Base-by-base conservation (phyloP, 208 protist genomes). In the Trypanosoma platydactyli region DNA sequence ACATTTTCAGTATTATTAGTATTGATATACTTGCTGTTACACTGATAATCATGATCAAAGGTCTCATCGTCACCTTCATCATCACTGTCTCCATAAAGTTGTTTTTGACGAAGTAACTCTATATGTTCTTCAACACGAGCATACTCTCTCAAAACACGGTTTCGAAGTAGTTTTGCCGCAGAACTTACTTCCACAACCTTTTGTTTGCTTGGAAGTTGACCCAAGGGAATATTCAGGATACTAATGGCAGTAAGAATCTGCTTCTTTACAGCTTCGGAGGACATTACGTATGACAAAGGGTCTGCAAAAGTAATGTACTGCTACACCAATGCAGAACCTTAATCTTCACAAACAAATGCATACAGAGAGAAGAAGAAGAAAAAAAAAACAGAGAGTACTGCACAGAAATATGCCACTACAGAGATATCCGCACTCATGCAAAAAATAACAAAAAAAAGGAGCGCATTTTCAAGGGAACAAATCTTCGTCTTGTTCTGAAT, bases 121-220 rank as follows among this genome's bases (percentile, higher is more conserved):
- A 94, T 84, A 18, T 66, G 57, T 59, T 83, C 79, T 20, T 81
- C 67, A 16, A 92, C 83, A n/a, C 83, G 80, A 7, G 66, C 66
- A 72, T 89, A 76, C 56, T 94, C 89, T 18, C 89, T 73, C 41
- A 94, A 59, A 18, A 94, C 63, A 5, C 89, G 76, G 57, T 91
- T 92, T 35, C 89, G 58, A 20, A 94, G 67, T 30, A 92, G 68
- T 44, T 92, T 90, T 46, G 89, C 85, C 12, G 89, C 85, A 49
- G 62, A 71, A 56, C 89, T 92, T 15, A 79, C 84, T 15, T 79
- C 76, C 22, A 12, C 49, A 29, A 94, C 53, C 25, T 77, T 82
- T 49, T 70, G 41, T 15, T 69, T 55, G 25, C 61, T 64, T 0
- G 81, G 83, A 22, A 72, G 24, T 27, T 73, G 61, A 33, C 79